Conservation (phyloP, 1,284 basidiomycete genomes). For the Meira nashicola region DNA sequence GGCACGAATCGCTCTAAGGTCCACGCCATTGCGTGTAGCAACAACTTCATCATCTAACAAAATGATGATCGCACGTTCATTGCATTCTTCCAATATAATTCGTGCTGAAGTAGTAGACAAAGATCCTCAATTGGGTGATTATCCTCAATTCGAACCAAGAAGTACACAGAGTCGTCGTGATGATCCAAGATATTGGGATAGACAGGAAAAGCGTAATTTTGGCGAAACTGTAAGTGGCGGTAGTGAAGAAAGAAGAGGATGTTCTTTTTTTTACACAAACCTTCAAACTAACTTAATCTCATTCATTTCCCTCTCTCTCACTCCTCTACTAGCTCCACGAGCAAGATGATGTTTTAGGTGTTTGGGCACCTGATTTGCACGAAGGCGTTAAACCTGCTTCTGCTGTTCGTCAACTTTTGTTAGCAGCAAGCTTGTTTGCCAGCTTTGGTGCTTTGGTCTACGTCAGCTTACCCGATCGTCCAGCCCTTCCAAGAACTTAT, state of each 20-base stretch:
- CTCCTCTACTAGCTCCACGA: constrained; percentile 37
- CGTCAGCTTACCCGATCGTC: constrained; percentile 32
- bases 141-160: constrained; percentile 40
- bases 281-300: background rate
- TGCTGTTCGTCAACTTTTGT: constrained; percentile 33
- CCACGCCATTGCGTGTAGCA: too few species aligned
- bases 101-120: constrained; percentile 14
- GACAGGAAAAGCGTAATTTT: constrained; percentile 51
- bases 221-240: constrained; percentile 41
- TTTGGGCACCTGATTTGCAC: constrained; percentile 52
- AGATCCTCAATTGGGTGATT: constrained; percentile 51
- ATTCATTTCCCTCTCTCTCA: constrained; percentile 10
- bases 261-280: background rate
- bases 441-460: constrained; percentile 39
- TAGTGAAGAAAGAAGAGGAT: background rate
- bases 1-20: too few species aligned
- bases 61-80: too few species aligned
- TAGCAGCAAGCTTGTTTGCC: constrained; percentile 17
- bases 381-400: constrained; percentile 15
- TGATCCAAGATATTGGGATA: constrained; percentile 49
- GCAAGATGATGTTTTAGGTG: constrained; percentile 49
- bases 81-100: background rate
- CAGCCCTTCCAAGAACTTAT: constrained; percentile 45
- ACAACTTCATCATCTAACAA: too few species aligned
- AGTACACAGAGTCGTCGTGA: constrained; percentile 42